Base-by-base conservation (phyloP, 1,284 basidiomycete genomes). In the Ceratobasidium sp. region DNA sequence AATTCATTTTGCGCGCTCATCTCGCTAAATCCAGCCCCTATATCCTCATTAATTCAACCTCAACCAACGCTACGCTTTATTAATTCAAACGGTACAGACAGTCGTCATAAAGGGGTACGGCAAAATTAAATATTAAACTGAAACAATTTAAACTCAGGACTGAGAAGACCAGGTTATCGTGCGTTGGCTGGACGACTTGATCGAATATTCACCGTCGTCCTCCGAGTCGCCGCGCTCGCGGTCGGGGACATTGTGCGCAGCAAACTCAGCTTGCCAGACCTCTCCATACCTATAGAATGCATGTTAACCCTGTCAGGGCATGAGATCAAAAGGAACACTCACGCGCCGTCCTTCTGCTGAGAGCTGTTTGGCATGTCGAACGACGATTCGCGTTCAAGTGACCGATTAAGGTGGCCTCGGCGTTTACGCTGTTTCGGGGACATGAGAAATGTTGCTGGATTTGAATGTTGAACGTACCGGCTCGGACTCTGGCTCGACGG, bases 291-390 rank as follows among this genome's bases (percentile, higher is more conserved):
- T 47, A 41, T 29, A 63, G 36, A 41, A 11, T 41, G 11, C 36
- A 41, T 41, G 36, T 41, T 41, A 41, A 41, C 36, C 36, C 36
- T 41, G 36, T 41, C 36, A 41, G 36, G 36, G 24, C 6, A 51
- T 51, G 50, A 51, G 24, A 51, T 51, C 50, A 51, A 19, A n/a
- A 51, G 29, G 47, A 5, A 64, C 41, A 64, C 62, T 22, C 47
- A 64, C 62, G 47, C 62, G 48, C 19, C 19, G 45, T 64, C 29
- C 17, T 64, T 64, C 36, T 9, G 1, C 62, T 64, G 19, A 19
- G 41, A 44, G 45, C 62, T 64, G n/a, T 45, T 60, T 22, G 59
- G 59, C 22, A 51, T 44, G 36, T 33, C 33, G 24, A 24, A 36
- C 59, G 56, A 36, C 29, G 29, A 59, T 33, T 17, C 11, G 36